Evolutionary conservation across 345 rosid genomes (phyloP), one percentile per base, ranked within the genome.

Genomic region (Nasturtium officinale): DNA sequence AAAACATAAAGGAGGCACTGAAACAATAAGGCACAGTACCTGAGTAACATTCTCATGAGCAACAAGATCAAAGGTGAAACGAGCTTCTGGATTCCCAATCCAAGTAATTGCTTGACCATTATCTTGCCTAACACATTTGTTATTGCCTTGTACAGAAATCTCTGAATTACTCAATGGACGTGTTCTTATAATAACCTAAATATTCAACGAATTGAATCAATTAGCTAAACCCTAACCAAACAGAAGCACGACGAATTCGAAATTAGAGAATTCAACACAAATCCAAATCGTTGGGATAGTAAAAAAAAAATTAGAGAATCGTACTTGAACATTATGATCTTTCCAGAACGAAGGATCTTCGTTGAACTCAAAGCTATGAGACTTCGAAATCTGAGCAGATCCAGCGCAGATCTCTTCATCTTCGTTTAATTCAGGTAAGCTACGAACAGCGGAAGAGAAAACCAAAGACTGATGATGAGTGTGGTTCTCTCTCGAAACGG

Each of bases 311-410:
- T 23, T 23, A 23, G 1, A 26, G 28, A 5, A 16, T 10, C 75
- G 33, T 0, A 79, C 99, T 94, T 96, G 99, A 18, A 96, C 98
- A 63, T 96, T 96, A 72, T 84, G 97, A 37, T 96, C 99, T 80
- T 87, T 87, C 98, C 98, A 90, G 77, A 96, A 89, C 8, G 97
- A 85, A 1, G 98, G 96, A 80, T 90, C 98, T 56, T 96, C 97
- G n/a, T 55, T 58, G 71, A 92, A 77, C 74, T 92, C 98, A 50
- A 87, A 92, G 73, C 88, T 83, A 55, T 75, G 92, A 37, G 84
- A 79, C 43, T 81, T 72, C 59, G 68, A 77, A 5, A 72, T 73
- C 67, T 61, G 78, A 21, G 72, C 72, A 40, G 83, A 63, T 26
- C 72, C 83, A 35, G 56, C 13, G 52, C 1, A 64, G 29, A 30